Evolutionary conservation across 257 asterid species (phyloP).

Genomic region (Fraxinus excelsior): DNA sequence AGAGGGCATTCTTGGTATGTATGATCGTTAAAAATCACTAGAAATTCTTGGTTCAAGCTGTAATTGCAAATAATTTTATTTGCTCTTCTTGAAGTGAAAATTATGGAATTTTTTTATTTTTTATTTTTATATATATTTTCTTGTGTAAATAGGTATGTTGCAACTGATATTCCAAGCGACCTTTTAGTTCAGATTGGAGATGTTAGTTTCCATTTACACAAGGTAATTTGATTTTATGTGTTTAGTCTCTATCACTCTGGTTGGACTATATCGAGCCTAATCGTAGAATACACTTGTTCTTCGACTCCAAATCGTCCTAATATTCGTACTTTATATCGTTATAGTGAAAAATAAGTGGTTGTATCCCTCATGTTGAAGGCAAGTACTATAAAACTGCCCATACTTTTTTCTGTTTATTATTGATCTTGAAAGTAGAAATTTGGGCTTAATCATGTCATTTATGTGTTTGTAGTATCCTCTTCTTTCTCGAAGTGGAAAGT

Average conservation of each 20-base stretch:
- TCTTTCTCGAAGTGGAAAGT: slow-evolving; percentile 84
- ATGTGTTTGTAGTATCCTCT: slow-evolving; percentile 62
- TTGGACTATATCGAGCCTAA: background rate
- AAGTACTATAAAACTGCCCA: background rate
- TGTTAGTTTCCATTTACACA: slow-evolving; percentile 80
- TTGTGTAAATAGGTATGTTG: slow-evolving; percentile 68
- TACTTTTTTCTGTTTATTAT: background rate
- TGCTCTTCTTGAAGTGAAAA: background rate
- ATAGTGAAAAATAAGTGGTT: too few relatives aligned
- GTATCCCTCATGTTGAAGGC: background rate
- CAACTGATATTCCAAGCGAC: slow-evolving; percentile 93
- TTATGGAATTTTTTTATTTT: background rate
- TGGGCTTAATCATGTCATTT: background rate
- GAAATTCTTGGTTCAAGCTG: background rate
- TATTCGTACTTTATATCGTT: too few relatives aligned
- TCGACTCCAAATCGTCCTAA: too few relatives aligned
- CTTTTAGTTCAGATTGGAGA: slow-evolving; percentile 78
- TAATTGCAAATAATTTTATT: too few relatives aligned
- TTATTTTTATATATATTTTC: too few relatives aligned
- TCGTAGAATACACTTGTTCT: too few relatives aligned
- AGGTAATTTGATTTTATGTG: slow-evolving; percentile 46
- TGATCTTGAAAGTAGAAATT: background rate
- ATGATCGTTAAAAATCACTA: background rate
- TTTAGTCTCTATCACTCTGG: background rate
- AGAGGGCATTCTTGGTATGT: slow-evolving; percentile 85